Evolutionary conservation across 805 yeast species (phyloP), one percentile per base, ranked within the genome.

Genomic region (Cyberlindnera meyerae): DNA sequence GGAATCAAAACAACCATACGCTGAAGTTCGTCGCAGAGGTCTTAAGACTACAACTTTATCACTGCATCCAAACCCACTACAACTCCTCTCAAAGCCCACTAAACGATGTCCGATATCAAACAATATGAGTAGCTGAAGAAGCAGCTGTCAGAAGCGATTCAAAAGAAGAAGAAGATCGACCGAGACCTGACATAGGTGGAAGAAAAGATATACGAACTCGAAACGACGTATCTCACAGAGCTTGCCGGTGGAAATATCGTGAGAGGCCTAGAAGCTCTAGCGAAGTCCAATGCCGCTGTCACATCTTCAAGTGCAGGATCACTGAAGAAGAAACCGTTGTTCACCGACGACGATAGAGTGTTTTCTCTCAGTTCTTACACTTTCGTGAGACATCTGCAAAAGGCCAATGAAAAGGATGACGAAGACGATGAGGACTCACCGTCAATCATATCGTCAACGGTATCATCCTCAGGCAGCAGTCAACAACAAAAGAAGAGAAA

Each of bases 191-290:
- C 73, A 16, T 61, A 59, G 30, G 55, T 87, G 6, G 96, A 89
- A 52, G 96, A 87, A 44, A 74, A 75, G 35, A 79, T 89, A 6
- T 88, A 77, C 61, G 81, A 77, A 32, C 76, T 77, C 46, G 97
- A 89, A 54, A 77, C 82, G 8, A 73, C 75, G 11, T 89, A 89
- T 55, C 73, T 89, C 31, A 75, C 81, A 20, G 88, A 82, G 35
- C 76, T 86, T 40, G 59, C 64, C 20, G 59, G 68, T 20, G 89
- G 96, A 0, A 89, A 86, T 57, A 81, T 90, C 18, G 82, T 87
- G n/a, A 82, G 82, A 45, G 97, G 97, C 2, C 89, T 88, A 51
- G 96, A 89, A 33, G 82, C 77, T 49, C 82, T 84, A 8, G 38
- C 42, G 52, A 69, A 80, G 33, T 83, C 82, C 47, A 60, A 64